Percentiles rank a stretch among this genome's conserved stretches.
Conservation (phyloP, 139 green algal species). For the Marvania coccoides region DNA sequence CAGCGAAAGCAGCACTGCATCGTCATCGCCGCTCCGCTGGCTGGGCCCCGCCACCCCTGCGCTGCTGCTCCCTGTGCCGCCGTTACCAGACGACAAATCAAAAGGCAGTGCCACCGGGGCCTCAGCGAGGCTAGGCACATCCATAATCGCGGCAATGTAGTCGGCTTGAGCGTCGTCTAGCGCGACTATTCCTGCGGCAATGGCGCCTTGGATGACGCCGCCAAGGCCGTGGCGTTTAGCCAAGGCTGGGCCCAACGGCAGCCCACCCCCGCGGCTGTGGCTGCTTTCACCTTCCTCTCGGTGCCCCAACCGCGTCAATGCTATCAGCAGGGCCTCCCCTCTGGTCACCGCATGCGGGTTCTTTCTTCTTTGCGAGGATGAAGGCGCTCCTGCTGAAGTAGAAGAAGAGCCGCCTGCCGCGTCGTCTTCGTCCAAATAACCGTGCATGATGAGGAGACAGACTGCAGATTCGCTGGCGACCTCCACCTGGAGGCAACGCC, state of each 20-base stretch:
- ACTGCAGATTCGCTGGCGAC: conserved; percentile 13
- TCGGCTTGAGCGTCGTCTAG: conserved; percentile 69
- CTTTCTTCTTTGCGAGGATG: not conserved
- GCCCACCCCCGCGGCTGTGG: not conserved
- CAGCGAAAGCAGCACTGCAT: not conserved
- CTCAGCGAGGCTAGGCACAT: conserved; percentile 1
- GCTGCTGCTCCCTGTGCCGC: not conserved
- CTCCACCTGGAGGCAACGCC: conserved; percentile 5
- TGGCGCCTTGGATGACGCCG: conserved; percentile 7
- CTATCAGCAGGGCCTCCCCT: conserved; percentile 49
- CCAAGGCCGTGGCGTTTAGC: conserved; percentile 8
- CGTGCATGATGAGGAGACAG: conserved; percentile 32
- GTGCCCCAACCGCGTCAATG: conserved; percentile 39
- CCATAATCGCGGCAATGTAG: conserved; percentile 66
- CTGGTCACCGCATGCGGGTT: conserved; percentile 21
- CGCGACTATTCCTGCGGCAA: conserved; percentile 23
- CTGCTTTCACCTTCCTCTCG: conserved; percentile 1
- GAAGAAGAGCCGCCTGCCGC: not conserved
- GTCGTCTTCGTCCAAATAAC: conserved; percentile 17
- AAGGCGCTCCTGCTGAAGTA: not conserved
- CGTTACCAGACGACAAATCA: not conserved
- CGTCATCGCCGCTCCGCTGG: not conserved
- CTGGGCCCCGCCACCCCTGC: not conserved
- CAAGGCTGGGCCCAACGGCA: conserved; percentile 5
- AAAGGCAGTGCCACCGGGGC: not conserved